Conservation (phyloP, 805 yeast species). For the Isabelozyma rhagii region DNA sequence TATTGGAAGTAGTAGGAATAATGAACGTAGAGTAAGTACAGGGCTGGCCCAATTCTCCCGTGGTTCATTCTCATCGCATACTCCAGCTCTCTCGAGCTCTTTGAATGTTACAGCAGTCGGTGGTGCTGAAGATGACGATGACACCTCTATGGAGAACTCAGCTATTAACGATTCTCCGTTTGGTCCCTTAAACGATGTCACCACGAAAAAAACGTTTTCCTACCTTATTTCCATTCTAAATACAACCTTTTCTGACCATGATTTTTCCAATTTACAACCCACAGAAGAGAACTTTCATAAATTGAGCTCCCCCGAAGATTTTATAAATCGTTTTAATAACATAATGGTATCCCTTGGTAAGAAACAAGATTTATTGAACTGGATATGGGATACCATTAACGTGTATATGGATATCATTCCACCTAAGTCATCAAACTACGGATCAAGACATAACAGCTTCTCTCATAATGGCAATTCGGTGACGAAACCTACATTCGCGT, state of each 20-base stretch:
- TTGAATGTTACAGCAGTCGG: slow-evolving; percentile 10
- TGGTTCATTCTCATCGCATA: slow-evolving; percentile 7
- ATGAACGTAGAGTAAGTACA: slow-evolving; percentile 12
- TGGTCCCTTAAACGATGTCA: slow-evolving; percentile 85
- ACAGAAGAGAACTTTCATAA: slow-evolving; percentile 50
- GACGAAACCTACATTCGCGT: neutral
- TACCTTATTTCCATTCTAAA: slow-evolving; percentile 86
- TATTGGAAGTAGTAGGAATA: slow-evolving; percentile 7
- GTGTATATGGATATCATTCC: slow-evolving; percentile 69
- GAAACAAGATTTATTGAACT: slow-evolving; percentile 42
- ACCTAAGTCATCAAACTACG: slow-evolving; percentile 15
- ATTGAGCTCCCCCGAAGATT: slow-evolving; percentile 38
- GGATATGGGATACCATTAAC: slow-evolving; percentile 89
- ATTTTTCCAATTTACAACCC: slow-evolving; percentile 84
- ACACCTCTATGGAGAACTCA: slow-evolving; percentile 9
- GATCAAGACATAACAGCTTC: slow-evolving; percentile 27
- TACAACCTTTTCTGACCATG: slow-evolving; percentile 94
- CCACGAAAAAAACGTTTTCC: slow-evolving; percentile 86
- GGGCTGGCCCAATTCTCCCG: slow-evolving; percentile 21
- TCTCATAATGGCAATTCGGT: slow-evolving; percentile 1
- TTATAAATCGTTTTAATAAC: slow-evolving; percentile 70
- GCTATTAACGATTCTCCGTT: slow-evolving; percentile 63
- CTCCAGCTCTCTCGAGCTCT: slow-evolving; percentile 17
- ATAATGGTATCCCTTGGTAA: slow-evolving; percentile 55
- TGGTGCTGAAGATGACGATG: neutral